phyloP scores from a whole-genome alignment of 768 basidiomycete species.

The Russula lepida region DNA sequence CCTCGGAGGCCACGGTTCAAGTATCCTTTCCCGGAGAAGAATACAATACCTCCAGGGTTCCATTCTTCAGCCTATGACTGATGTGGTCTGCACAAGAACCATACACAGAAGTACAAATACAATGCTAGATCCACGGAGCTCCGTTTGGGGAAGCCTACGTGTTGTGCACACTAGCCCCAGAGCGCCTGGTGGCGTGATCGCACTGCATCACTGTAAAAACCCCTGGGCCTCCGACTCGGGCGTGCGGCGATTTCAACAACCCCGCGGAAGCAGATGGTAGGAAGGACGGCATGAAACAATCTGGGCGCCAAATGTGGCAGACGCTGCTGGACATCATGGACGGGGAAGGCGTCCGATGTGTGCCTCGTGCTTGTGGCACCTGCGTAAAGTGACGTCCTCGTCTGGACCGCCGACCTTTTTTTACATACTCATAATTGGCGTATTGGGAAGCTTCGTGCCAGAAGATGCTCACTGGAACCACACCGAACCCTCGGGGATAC shows the following conservation, averaged over 20 bases:
- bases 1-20: slow-evolving; percentile 8
- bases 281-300: neutral
- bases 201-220: neutral
- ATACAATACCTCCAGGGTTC: neutral
- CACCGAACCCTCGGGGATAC: slow-evolving; percentile 2
- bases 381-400: slow-evolving; percentile 7
- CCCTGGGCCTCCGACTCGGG: neutral
- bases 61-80: slow-evolving; percentile 5
- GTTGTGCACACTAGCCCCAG: neutral
- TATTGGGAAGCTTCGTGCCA: slow-evolving; percentile 5
- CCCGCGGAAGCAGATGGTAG: neutral
- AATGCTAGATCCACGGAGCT: slow-evolving; percentile 12
- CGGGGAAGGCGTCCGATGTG: neutral
- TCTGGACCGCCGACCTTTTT: slow-evolving; percentile 5
- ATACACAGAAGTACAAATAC: slow-evolving; percentile 6
- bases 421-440: neutral
- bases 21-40: neutral
- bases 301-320: neutral
- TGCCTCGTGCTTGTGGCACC: slow-evolving; percentile 8
- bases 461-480: neutral
- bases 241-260: slow-evolving; percentile 2
- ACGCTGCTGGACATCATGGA: no score
- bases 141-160: neutral
- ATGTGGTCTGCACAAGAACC: neutral
- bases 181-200: slow-evolving; percentile 9